Conservation (phyloP, 176 grass and related monocot species). For the Eragrostis nindensis region DNA sequence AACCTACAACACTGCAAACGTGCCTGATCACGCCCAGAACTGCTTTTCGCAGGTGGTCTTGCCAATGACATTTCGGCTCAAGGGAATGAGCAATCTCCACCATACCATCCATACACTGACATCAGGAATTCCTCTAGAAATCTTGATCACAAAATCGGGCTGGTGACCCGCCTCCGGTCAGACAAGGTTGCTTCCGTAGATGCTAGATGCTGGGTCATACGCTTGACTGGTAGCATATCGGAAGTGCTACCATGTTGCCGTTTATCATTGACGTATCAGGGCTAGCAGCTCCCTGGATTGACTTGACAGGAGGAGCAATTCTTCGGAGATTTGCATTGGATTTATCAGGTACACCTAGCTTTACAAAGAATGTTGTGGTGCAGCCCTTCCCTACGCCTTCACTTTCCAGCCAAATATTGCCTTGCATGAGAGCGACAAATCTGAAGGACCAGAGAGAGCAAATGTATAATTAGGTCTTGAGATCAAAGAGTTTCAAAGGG, state of each 20-base stretch:
- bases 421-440: slow-evolving; percentile 71
- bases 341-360: slow-evolving; percentile 52
- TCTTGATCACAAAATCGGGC: slow-evolving; percentile 30
- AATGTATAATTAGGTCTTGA: background rate
- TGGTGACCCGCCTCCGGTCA: background rate
- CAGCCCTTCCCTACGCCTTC: slow-evolving; percentile 72
- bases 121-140: too few species aligned
- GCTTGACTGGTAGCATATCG: slow-evolving; percentile 33
- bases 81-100: background rate
- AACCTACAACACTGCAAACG: background rate
- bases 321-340: slow-evolving; percentile 33
- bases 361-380: slow-evolving; percentile 57
- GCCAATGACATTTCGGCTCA: background rate
- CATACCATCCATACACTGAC: too few species aligned
- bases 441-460: slow-evolving; percentile 40
- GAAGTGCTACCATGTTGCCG: background rate
- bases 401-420: slow-evolving; percentile 73
- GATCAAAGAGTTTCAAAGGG: background rate
- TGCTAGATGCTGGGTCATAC: slow-evolving; percentile 16
- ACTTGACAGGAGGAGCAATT: slow-evolving; percentile 14
- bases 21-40: background rate
- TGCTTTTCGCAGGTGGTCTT: background rate
- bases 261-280: slow-evolving; percentile 4
- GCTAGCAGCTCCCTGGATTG: slow-evolving; percentile 16
- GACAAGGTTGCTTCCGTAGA: background rate